Evolutionary conservation across 2,329 filamentous ascomycete species (phyloP).

Genomic region (Fusarium sp.): DNA sequence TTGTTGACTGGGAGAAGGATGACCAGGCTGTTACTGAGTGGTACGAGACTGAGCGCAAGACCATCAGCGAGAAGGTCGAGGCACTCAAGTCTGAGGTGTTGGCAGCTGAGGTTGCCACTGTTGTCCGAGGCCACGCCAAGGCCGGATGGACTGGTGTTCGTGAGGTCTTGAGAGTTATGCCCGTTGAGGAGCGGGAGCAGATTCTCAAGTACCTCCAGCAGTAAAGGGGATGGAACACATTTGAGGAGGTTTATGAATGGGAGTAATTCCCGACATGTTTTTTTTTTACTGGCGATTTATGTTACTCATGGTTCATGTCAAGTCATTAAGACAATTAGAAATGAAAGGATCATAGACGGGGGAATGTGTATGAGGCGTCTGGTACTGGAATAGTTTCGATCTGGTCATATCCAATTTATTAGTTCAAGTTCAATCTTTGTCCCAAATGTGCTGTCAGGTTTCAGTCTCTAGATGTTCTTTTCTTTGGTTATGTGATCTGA

Average conservation of each 20-base stretch:
- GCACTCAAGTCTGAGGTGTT: constrained; percentile 80
- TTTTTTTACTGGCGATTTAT: constrained; percentile 42
- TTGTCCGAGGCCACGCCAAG: constrained; percentile 65
- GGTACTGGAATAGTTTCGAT: constrained; percentile 39
- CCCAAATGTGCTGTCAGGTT: not conserved
- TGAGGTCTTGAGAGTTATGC: constrained; percentile 86
- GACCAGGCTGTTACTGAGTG: constrained; percentile 89
- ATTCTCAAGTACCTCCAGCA: constrained; percentile 72
- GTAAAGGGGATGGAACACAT: constrained; percentile 42
- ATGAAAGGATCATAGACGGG: constrained; percentile 42
- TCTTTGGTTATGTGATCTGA: not conserved
- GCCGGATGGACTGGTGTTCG: constrained; percentile 87
- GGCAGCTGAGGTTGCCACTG: constrained; percentile 58
- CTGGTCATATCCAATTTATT: constrained; percentile 37
- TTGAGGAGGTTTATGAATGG: constrained; percentile 10
- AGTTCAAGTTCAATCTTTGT: not conserved
- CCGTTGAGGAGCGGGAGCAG: constrained; percentile 87
- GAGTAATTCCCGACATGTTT: constrained; percentile 27
- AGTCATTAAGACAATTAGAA: constrained; percentile 37
- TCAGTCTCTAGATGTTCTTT: too few species aligned
- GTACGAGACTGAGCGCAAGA: constrained; percentile 95
- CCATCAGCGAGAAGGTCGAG: constrained; percentile 86
- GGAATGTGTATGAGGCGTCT: constrained; percentile 42
- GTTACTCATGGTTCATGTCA: constrained; percentile 35
- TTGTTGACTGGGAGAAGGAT: constrained; percentile 80